Evolutionary conservation across 495 filamentous ascomycete species (phyloP), one percentile per base, ranked within the genome.

Genomic region (Glonium stellatum): DNA sequence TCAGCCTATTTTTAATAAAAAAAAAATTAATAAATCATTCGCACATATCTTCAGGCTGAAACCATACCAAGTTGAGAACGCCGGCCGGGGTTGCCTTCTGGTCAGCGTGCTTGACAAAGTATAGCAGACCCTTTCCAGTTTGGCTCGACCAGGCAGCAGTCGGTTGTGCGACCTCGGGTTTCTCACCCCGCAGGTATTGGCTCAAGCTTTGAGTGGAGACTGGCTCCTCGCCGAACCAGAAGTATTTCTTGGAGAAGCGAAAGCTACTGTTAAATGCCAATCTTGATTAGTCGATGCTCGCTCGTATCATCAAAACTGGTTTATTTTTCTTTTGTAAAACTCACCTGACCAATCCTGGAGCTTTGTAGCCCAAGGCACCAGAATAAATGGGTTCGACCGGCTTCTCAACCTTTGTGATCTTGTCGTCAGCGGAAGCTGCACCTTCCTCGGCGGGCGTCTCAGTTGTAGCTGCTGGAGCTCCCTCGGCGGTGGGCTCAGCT

Each of bases 41-140:
- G n/a, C n/a, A n/a, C n/a, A n/a, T n/a, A n/a, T 15, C 19, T 42
- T 50, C 5, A 25, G 23, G 48, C 18, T 25, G 55, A 22, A 18
- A 37, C 74, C 87, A 67, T 80, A 96, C 90, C 66, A 97, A 72
- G 71, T 92, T 91, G 73, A 96, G 83, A 64, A 91, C 87, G 57
- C 89, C 87, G 60, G 83, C 79, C 35, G 92, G 92, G 50, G 79
- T 82, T 48, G 78, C 76, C 84, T 92, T 96, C 73, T 92, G 84
- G 67, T 85, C 81, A 56, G 84, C 82, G 67, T 87, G 82, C 86
- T 97, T 97, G 73, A 84, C 83, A 75, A 89, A 90, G 80, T 93
- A 95, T 36, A 97, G 77, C 6, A 98, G 86, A 74, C 93, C 93
- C 82, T 95, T 96, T 69, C 93, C 92, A 59, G 93, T 97, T 77